These are phyloP conservation scores for Aspergillus chevalieri DNA, from an alignment of 2,329 filamentous ascomycete species.

Conservation along the genomic window DNA sequence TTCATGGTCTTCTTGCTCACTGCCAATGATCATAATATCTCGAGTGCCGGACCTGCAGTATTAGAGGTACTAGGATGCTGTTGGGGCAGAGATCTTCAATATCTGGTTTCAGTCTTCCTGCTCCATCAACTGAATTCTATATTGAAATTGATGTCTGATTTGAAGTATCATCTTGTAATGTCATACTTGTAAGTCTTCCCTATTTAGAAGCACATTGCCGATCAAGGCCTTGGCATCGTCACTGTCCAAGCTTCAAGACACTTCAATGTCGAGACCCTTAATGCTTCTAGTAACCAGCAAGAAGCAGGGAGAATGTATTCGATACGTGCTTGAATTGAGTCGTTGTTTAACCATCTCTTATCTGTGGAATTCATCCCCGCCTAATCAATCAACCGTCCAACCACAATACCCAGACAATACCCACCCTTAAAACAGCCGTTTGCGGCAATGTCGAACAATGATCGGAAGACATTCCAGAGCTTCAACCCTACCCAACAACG, in stretches of 20 bases:
- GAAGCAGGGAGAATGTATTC: neutral
- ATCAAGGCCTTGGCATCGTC: neutral
- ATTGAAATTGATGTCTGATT: no score
- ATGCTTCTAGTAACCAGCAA: neutral
- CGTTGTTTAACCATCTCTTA: neutral
- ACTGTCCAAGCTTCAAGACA: neutral
- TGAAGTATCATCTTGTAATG: no score
- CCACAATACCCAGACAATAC: neutral
- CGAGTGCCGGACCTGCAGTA: no score
- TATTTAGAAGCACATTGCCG: neutral
- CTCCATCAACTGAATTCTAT: no score
- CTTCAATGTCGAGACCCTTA: neutral
- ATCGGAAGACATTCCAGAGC: neutral
- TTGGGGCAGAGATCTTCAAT: no score
- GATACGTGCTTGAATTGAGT: neutral
- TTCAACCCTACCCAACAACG: constrained; percentile 7
- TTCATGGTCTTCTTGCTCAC: no score
- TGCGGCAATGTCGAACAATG: constrained; percentile 8
- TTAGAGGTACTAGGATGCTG: no score
- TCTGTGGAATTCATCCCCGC: neutral
- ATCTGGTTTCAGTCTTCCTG: no score
- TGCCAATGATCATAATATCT: no score
- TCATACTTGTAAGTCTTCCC: neutral
- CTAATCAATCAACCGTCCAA: neutral
- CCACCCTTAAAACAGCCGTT: constrained; percentile 8